Evolutionary conservation across 1,284 basidiomycete species (phyloP).

Genomic region (Naganishia liquefaciens): DNA sequence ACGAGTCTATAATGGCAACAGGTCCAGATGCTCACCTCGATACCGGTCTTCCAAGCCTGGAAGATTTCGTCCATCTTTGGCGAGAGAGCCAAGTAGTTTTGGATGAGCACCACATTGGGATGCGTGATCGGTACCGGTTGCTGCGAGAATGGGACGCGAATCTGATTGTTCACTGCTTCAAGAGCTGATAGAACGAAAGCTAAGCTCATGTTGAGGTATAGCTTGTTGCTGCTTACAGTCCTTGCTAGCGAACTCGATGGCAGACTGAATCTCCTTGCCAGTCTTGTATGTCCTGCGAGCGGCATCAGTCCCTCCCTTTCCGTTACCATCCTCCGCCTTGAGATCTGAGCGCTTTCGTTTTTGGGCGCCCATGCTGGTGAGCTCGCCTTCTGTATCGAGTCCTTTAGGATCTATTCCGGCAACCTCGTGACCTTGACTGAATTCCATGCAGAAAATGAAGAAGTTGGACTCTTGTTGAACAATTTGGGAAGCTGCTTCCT

Average conservation of each 20-base stretch:
- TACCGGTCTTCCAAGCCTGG: conserved; percentile 49
- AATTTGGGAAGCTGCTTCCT: conserved; percentile 20
- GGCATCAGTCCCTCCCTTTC: conserved; percentile 41
- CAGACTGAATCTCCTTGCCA: conserved; percentile 48
- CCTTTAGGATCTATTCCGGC: not conserved
- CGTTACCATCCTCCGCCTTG: not conserved
- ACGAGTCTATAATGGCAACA: not conserved
- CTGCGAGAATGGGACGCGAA: conserved; percentile 46
- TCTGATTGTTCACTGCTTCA: conserved; percentile 52
- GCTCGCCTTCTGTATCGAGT: not conserved
- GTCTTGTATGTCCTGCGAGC: conserved; percentile 41
- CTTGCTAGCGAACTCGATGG: conserved; percentile 42
- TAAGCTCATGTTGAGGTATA: conserved; percentile 18
- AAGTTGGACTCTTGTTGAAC: conserved; percentile 9
- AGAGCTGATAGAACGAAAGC: conserved; percentile 40
- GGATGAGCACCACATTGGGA: conserved; percentile 49
- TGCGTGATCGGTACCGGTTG: conserved; percentile 50
- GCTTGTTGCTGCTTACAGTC: conserved; percentile 43
- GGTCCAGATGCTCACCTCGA: conserved; percentile 41
- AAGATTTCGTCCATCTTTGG: conserved; percentile 53
- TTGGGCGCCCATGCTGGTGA: conserved; percentile 5
- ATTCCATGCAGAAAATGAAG: not conserved
- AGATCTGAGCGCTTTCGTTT: conserved; percentile 26
- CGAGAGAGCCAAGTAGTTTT: conserved; percentile 52
- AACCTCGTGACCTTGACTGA: no score